Percentiles rank a stretch among this genome's conserved stretches.
Conservation (phyloP, 1,284 basidiomycete species). For the Pseudozyma pruni region DNA sequence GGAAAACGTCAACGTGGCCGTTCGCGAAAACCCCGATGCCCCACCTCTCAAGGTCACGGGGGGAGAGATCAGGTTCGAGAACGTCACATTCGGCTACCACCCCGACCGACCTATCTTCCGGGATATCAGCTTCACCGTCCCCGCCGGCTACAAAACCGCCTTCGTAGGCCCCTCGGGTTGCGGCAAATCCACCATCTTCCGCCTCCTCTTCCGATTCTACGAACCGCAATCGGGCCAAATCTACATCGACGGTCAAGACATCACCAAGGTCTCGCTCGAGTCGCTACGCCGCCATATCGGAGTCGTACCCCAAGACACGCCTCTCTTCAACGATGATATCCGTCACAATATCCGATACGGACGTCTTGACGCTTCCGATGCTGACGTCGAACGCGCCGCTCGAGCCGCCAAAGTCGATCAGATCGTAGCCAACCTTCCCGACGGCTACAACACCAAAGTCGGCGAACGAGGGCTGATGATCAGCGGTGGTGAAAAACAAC, state of each 20-base stretch:
- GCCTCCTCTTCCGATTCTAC: conserved; percentile 94
- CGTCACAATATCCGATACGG: conserved; percentile 96
- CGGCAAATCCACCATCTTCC: conserved; percentile 97
- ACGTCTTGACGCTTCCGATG: conserved; percentile 84
- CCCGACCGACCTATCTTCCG: conserved; percentile 89
- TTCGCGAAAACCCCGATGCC: conserved; percentile 79
- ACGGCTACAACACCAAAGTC: conserved; percentile 88
- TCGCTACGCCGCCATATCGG: conserved; percentile 83
- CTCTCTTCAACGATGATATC: conserved; percentile 93
- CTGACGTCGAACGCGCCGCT: conserved; percentile 85
- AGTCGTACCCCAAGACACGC: conserved; percentile 97
- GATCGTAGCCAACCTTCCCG: conserved; percentile 81
- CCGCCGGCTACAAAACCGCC: conserved; percentile 93
- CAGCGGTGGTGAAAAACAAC: conserved; percentile 96
- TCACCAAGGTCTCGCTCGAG: conserved; percentile 78
- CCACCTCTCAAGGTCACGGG: conserved; percentile 77
- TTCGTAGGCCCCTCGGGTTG: conserved; percentile 96
- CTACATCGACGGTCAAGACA: conserved; percentile 85
- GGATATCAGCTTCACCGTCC: conserved; percentile 81
- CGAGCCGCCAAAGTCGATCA: conserved; percentile 87
- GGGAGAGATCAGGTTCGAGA: conserved; percentile 90
- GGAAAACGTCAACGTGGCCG: conserved; percentile 81
- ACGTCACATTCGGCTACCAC: conserved; percentile 91
- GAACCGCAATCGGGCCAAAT: conserved; percentile 84
- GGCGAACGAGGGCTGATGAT: conserved; percentile 98